Percentiles rank a stretch among this genome's conserved stretches.
These are phyloP conservation scores for Exserohilum turcica DNA, from an alignment of 2,329 filamentous ascomycete genomes.

Conservation along the genomic window DNA sequence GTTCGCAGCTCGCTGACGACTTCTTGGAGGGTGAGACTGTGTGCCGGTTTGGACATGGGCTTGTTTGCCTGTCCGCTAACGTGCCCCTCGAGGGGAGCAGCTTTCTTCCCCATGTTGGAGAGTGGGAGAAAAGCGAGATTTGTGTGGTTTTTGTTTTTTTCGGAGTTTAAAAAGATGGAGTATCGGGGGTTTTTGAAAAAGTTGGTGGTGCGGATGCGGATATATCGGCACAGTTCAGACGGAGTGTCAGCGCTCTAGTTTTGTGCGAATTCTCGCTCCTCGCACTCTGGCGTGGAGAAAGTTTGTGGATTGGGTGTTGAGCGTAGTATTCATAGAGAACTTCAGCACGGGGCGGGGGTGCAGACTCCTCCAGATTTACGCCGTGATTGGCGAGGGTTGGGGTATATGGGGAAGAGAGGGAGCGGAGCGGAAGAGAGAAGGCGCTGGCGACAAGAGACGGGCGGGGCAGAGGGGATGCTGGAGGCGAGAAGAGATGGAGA, in stretches of 20 bases:
- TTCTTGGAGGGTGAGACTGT: slow-evolving; percentile 60
- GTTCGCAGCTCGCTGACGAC: slow-evolving; percentile 64
- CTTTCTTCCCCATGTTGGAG: slow-evolving; percentile 29
- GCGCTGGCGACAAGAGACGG: slow-evolving; percentile 1
- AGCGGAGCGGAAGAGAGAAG: neutral
- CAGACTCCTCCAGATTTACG: slow-evolving; percentile 36
- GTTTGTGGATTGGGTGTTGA: slow-evolving; percentile 23
- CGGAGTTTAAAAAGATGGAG: neutral
- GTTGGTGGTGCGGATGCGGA: neutral
- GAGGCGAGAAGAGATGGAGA: neutral
- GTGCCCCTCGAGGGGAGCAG: slow-evolving; percentile 31
- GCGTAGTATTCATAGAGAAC: slow-evolving; percentile 29
- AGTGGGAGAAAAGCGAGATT: neutral
- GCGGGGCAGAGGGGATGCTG: neutral
- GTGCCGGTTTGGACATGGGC: slow-evolving; percentile 65
- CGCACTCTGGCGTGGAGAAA: slow-evolving; percentile 28
- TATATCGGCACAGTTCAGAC: slow-evolving; percentile 1
- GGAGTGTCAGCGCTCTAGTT: slow-evolving; percentile 14
- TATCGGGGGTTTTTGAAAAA: neutral
- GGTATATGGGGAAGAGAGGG: neutral
- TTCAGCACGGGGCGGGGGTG: slow-evolving; percentile 36
- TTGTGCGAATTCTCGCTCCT: slow-evolving; percentile 28
- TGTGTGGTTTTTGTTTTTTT: too few relatives aligned
- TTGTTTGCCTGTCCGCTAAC: slow-evolving; percentile 52
- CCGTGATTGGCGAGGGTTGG: slow-evolving; percentile 31